Evolutionary conservation across 2,329 filamentous ascomycete species (phyloP).

Genomic region (Ophiostoma ips): DNA sequence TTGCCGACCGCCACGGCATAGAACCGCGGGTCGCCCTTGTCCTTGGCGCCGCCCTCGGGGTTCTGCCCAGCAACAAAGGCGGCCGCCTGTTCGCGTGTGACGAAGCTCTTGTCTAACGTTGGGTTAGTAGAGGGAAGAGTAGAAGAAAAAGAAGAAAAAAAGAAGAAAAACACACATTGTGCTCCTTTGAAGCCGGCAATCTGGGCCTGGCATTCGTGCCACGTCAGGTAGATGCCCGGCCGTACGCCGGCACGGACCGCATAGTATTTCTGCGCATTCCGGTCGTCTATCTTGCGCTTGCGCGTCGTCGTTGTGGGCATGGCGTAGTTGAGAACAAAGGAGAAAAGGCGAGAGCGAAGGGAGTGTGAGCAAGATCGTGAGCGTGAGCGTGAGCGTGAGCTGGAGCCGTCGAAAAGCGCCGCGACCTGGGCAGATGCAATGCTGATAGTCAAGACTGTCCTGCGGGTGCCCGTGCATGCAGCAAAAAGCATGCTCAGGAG

Average conservation of each 20-base stretch:
- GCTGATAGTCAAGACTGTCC: not conserved
- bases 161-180: constrained; percentile 39
- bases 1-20: constrained; percentile 49
- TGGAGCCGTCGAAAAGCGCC: too few relatives aligned
- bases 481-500: not conserved
- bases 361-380: too few relatives aligned
- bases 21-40: constrained; percentile 31
- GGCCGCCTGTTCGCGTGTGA: constrained; percentile 59
- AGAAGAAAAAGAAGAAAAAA: constrained; percentile 14
- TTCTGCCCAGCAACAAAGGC: constrained; percentile 56
- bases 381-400: too few relatives aligned
- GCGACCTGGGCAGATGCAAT: too few relatives aligned
- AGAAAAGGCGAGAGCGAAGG: too few relatives aligned
- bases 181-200: constrained; percentile 50
- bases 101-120: constrained; percentile 65
- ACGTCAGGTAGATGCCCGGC: constrained; percentile 49
- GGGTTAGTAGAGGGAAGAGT: constrained; percentile 1
- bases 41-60: constrained; percentile 23
- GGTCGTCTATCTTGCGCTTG: constrained; percentile 34
- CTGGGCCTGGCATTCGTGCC: constrained; percentile 46
- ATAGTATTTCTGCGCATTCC: constrained; percentile 42
- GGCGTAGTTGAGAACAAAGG: not conserved
- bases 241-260: constrained; percentile 42
- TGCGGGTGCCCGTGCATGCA: not conserved
- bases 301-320: constrained; percentile 17